phyloP scores from a whole-genome alignment of 257 asterid species.

The Coffea eugenioides region DNA sequence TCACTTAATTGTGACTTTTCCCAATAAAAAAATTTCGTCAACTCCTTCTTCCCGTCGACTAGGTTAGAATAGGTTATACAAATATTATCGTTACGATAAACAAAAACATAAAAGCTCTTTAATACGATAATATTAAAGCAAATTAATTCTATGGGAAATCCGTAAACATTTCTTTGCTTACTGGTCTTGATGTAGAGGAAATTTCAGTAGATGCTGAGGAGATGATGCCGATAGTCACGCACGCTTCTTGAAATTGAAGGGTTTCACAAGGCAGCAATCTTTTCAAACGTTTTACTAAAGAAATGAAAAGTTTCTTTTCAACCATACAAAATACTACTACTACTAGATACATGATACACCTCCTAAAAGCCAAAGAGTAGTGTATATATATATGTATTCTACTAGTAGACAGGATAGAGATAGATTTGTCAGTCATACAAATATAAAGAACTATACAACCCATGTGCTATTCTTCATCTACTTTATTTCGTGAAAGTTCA shows the following conservation, averaged over 20 bases:
- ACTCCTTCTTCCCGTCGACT: too few species aligned
- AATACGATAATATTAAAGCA: too few species aligned
- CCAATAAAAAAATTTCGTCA: too few species aligned
- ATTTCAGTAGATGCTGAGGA: neutral
- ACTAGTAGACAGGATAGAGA: neutral
- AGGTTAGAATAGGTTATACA: too few species aligned
- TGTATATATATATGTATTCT: neutral
- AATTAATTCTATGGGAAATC: neutral
- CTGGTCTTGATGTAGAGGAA: neutral
- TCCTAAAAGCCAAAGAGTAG: slow-evolving; percentile 21
- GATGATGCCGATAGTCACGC: slow-evolving; percentile 1
- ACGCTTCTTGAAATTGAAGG: slow-evolving; percentile 19
- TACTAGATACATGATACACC: slow-evolving; percentile 5
- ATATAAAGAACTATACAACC: neutral
- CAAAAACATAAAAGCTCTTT: too few species aligned
- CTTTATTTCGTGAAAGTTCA: neutral
- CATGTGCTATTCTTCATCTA: neutral
- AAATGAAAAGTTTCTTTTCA: neutral
- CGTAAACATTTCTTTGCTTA: neutral
- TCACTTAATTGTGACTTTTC: too few species aligned
- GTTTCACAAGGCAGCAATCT: slow-evolving; percentile 19
- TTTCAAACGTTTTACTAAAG: slow-evolving; percentile 3
- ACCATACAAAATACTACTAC: neutral
- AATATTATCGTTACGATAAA: too few species aligned
- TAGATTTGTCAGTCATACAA: neutral